Percentiles rank a stretch among this genome's conserved stretches.
Conservation (phyloP, 2,329 filamentous ascomycete species). For the Penicillium janthinellum region DNA sequence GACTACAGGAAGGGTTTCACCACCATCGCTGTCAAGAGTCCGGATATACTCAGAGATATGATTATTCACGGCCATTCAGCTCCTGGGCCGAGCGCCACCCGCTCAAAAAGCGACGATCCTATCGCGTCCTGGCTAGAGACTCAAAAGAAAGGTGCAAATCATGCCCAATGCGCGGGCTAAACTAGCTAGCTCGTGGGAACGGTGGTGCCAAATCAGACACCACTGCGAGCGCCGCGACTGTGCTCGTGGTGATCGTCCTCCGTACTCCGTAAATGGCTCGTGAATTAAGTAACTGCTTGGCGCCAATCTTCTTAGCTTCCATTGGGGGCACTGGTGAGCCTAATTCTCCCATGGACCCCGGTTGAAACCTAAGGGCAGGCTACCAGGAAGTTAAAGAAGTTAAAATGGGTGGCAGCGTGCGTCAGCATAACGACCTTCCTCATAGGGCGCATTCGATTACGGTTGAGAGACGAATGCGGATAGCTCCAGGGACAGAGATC, state of each 20-base stretch:
- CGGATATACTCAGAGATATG: neutral
- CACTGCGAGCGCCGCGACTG: neutral
- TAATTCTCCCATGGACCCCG: neutral
- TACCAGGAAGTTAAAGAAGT: constrained; percentile 10
- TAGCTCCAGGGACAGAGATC: constrained; percentile 21
- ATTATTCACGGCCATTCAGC: constrained; percentile 6
- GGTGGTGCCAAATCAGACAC: constrained; percentile 1
- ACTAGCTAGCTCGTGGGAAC: neutral
- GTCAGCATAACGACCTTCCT: constrained; percentile 15
- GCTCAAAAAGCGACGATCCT: constrained; percentile 13
- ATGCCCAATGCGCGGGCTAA: neutral
- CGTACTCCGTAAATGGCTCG: neutral
- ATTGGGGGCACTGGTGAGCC: constrained; percentile 6
- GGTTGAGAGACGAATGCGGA: constrained; percentile 1
- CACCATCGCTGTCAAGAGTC: neutral
- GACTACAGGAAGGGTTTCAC: constrained; percentile 22
- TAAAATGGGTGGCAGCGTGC: constrained; percentile 1
- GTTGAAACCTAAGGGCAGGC: neutral
- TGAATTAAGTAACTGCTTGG: neutral
- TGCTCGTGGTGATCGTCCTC: neutral
- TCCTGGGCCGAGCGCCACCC: neutral
- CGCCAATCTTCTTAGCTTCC: constrained; percentile 12
- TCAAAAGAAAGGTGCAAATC: constrained; percentile 4
- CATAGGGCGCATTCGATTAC: constrained; percentile 4
- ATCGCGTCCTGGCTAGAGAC: constrained; percentile 1